These are phyloP conservation scores for Aspergillus piperis DNA, from an alignment of 2,329 filamentous ascomycete species.

Conservation along the genomic window DNA sequence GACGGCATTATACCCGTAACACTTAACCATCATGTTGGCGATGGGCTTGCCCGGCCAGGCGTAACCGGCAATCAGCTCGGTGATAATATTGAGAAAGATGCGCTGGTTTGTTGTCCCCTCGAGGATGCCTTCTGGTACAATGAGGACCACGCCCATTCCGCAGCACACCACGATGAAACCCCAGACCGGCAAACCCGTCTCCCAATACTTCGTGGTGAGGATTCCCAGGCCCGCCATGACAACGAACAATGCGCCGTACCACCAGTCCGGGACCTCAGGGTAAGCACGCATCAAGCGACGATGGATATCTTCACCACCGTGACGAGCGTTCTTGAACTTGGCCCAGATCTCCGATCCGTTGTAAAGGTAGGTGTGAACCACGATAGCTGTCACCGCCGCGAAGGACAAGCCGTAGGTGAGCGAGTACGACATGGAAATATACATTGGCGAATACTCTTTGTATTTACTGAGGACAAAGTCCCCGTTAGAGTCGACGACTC, in stretches of 20 bases:
- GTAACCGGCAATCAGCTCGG: slow-evolving; percentile 37
- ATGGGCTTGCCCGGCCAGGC: slow-evolving; percentile 38
- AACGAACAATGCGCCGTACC: slow-evolving; percentile 50
- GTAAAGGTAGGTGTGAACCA: slow-evolving; percentile 38
- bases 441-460: slow-evolving; percentile 42
- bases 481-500: slow-evolving; percentile 31
- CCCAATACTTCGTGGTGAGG: slow-evolving; percentile 33
- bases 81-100: slow-evolving; percentile 36
- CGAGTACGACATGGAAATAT: slow-evolving; percentile 39
- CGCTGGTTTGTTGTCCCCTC: slow-evolving; percentile 34
- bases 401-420: slow-evolving; percentile 42
- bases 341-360: slow-evolving; percentile 38
- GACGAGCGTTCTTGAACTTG: slow-evolving; percentile 33
- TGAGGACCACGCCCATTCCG: slow-evolving; percentile 40
- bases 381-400: slow-evolving; percentile 36
- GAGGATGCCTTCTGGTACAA: slow-evolving; percentile 45
- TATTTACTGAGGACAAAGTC: slow-evolving; percentile 41
- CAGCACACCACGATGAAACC: slow-evolving; percentile 42
- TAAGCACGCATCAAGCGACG: slow-evolving; percentile 67
- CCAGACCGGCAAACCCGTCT: slow-evolving; percentile 43
- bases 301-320: slow-evolving; percentile 59
- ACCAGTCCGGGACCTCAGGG: slow-evolving; percentile 64
- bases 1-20: slow-evolving; percentile 37
- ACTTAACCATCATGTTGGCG: slow-evolving; percentile 40
- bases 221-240: slow-evolving; percentile 38